phyloP scores from a whole-genome alignment of 2,329 filamentous ascomycete species.

The Aspergillus pseudoterreus region DNA sequence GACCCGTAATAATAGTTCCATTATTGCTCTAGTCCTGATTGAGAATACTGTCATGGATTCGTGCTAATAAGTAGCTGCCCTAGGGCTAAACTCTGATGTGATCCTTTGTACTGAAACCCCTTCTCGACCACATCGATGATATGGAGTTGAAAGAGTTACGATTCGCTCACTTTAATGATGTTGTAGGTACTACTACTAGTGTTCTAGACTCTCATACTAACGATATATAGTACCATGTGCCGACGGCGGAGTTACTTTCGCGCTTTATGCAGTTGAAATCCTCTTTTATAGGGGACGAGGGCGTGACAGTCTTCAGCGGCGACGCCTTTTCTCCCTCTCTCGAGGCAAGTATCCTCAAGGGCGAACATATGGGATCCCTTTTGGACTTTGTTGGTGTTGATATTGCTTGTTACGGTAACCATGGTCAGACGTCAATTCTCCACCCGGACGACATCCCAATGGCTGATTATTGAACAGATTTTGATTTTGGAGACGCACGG shows the following conservation, averaged over 20 bases:
- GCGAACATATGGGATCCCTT: slow-evolving; percentile 15
- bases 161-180: slow-evolving; percentile 10
- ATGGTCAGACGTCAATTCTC: slow-evolving; percentile 7
- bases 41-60: no score
- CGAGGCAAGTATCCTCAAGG: slow-evolving; percentile 14
- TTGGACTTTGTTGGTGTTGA: slow-evolving; percentile 11
- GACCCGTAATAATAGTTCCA: no score
- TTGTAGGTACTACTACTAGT: not conserved
- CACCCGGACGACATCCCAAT: not conserved
- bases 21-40: no score
- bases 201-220: not conserved
- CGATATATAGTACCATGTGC: slow-evolving; percentile 6
- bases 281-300: slow-evolving; percentile 1
- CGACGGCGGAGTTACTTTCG: not conserved
- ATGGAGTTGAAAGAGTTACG: not conserved
- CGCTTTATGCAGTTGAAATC: slow-evolving; percentile 3
- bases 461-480: slow-evolving; percentile 2
- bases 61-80: no score
- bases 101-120: no score
- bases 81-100: no score
- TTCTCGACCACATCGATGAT: no score
- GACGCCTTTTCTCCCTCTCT: slow-evolving; percentile 16
- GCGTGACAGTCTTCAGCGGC: slow-evolving; percentile 13
- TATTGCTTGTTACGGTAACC: slow-evolving; percentile 15
- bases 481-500: slow-evolving; percentile 12